A percentile compares a stretch with the other conserved stretches of the same genome.
Evolutionary conservation across 768 basidiomycete species (phyloP).

Genomic region (Mycena chlorophos): DNA sequence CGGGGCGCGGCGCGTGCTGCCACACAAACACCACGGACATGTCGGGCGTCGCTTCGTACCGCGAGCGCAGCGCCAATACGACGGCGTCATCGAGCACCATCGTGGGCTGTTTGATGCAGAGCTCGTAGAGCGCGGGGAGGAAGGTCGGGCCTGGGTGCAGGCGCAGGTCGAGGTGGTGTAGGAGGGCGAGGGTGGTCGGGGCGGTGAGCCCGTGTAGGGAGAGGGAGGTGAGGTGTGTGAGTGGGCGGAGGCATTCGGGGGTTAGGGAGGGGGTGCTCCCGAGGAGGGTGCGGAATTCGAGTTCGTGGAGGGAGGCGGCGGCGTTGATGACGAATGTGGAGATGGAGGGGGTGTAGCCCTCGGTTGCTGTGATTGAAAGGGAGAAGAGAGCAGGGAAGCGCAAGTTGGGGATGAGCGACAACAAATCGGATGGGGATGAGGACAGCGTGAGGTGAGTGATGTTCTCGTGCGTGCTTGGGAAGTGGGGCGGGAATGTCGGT

Average conservation of each 20-base stretch:
- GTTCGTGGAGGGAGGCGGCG: not conserved
- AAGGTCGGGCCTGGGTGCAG: not conserved
- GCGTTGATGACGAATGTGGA: not conserved
- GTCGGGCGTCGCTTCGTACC: too few relatives aligned
- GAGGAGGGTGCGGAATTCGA: not conserved
- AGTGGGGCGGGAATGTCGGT: not conserved
- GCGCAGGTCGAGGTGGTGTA: not conserved
- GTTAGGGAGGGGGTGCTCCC: not conserved
- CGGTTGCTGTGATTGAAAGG: not conserved
- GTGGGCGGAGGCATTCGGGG: not conserved
- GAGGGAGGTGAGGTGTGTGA: not conserved
- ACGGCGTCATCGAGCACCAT: not conserved
- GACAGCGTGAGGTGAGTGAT: not conserved
- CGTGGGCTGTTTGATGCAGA: not conserved
- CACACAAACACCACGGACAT: too few relatives aligned
- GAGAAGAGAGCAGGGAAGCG: not conserved
- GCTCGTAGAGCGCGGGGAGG: not conserved
- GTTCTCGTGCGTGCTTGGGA: not conserved
- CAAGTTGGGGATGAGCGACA: not conserved
- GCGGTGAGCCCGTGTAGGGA: not conserved
- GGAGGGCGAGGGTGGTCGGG: not conserved
- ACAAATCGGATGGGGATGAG: not conserved
- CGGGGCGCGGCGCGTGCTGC: too few relatives aligned
- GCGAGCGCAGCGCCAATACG: not conserved
- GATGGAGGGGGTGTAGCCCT: not conserved